phyloP scores from a whole-genome alignment of 331 rosid genomes.

The Arachis monticola region DNA sequence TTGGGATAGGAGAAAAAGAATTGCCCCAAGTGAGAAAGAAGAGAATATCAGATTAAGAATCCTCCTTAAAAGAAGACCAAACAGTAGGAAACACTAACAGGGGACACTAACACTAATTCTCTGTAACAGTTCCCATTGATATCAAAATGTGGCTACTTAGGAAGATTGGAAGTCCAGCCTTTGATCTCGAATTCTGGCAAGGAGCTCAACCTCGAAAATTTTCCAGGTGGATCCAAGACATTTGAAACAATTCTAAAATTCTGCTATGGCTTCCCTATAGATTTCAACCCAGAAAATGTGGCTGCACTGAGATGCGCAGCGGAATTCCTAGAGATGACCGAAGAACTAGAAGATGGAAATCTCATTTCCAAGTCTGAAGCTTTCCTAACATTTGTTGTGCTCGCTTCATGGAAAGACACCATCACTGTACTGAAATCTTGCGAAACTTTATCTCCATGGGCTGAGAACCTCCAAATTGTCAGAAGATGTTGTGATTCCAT shows the following conservation, averaged over 20 bases:
- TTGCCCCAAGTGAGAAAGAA: conserved; percentile 3
- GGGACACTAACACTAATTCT: conserved; percentile 11
- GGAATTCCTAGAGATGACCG: conserved; percentile 90
- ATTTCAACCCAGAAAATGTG: conserved; percentile 67
- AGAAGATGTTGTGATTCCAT: conserved; percentile 91
- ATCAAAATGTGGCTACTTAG: conserved; percentile 88
- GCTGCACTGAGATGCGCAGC: conserved; percentile 92
- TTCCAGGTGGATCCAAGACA: conserved; percentile 84
- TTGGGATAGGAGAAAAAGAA: background rate
- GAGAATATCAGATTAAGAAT: conserved; percentile 25
- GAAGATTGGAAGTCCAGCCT: conserved; percentile 60
- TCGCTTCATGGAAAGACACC: conserved; percentile 91
- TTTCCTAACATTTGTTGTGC: conserved; percentile 90
- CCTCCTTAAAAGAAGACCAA: conserved; percentile 27
- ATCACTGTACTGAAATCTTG: conserved; percentile 78
- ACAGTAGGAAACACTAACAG: conserved; percentile 21
- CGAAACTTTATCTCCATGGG: conserved; percentile 87
- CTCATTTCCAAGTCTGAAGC: conserved; percentile 85
- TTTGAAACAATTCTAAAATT: conserved; percentile 73
- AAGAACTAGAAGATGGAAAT: conserved; percentile 85
- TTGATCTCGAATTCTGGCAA: conserved; percentile 52
- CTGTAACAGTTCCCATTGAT: conserved; percentile 79
- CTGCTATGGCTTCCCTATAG: conserved; percentile 89
- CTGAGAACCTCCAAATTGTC: conserved; percentile 88
- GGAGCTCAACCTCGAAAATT: conserved; percentile 71